Conservation (phyloP, 108 stramenopile species). For the Bacterosira constricta region DNA sequence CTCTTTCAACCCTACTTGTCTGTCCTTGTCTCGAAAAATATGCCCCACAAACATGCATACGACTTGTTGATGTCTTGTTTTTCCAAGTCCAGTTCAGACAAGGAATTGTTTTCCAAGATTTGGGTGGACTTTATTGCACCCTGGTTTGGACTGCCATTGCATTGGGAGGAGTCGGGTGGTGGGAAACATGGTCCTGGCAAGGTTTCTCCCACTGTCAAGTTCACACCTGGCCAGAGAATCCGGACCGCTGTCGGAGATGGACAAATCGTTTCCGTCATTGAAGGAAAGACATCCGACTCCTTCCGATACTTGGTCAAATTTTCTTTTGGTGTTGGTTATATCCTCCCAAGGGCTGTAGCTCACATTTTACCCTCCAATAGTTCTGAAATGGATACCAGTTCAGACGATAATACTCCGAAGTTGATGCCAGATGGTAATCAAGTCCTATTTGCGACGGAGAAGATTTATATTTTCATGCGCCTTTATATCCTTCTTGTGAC, state of each 20-base stretch:
- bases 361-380: conserved; percentile 52
- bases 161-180: conserved; percentile 50
- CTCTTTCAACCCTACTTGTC: conserved; percentile 71
- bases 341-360: conserved; percentile 63
- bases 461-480: conserved; percentile 77
- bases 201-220: conserved; percentile 52
- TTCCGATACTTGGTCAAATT: conserved; percentile 69
- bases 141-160: conserved; percentile 70
- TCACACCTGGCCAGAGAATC: conserved; percentile 68
- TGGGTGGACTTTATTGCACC: conserved; percentile 81
- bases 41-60: conserved; percentile 63
- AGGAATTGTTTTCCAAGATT: conserved; percentile 58
- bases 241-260: conserved; percentile 78
- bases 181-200: conserved; percentile 39
- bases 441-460: conserved; percentile 73
- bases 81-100: conserved; percentile 8
- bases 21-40: conserved; percentile 47
- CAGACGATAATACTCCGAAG: not conserved
- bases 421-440: conserved; percentile 39
- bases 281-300: conserved; percentile 17
- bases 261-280: conserved; percentile 54
- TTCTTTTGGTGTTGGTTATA: conserved; percentile 66
- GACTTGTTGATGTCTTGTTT: conserved; percentile 44
- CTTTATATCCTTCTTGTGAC: conserved; percentile 64
- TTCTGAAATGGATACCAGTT: conserved; percentile 36